phyloP scores from a whole-genome alignment of 768 basidiomycete genomes.

The Roridomyces roridus region DNA sequence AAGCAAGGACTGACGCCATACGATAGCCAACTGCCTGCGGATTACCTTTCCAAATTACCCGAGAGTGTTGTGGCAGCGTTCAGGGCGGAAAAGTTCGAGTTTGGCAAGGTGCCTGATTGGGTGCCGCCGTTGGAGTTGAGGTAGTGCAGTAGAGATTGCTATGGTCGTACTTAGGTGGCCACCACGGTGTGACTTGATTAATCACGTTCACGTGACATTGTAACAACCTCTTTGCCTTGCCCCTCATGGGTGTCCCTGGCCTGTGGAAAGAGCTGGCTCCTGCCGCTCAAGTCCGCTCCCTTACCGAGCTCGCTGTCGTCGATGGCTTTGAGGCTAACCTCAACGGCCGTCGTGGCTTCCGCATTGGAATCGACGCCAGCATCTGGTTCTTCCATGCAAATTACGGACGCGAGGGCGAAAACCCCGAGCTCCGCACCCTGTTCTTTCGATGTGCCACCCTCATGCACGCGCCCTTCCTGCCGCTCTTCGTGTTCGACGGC shows the following conservation, averaged over 20 bases:
- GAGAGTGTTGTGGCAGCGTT: conserved; percentile 59
- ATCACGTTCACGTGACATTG: too few species aligned
- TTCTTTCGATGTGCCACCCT: conserved; percentile 88
- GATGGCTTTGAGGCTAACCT: conserved; percentile 79
- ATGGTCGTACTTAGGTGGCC: too few species aligned
- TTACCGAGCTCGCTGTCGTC: conserved; percentile 75
- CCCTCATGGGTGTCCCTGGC: conserved; percentile 22
- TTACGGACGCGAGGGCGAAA: conserved; percentile 80
- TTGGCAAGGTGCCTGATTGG: conserved; percentile 76
- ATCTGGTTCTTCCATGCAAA: conserved; percentile 87
- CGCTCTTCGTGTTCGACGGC: conserved; percentile 93
- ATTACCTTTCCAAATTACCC: conserved; percentile 65
- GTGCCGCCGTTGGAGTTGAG: conserved; percentile 51
- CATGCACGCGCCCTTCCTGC: conserved; percentile 79
- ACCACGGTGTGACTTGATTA: too few species aligned
- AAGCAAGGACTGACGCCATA: conserved; percentile 61
- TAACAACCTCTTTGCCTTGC: too few species aligned
- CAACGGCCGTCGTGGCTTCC: conserved; percentile 70
- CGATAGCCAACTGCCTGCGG: conserved; percentile 58
- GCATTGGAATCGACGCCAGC: conserved; percentile 86
- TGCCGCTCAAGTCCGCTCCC: conserved; percentile 71
- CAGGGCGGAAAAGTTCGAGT: conserved; percentile 61
- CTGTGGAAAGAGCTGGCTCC: conserved; percentile 42
- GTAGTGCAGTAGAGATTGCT: conserved; percentile 6
- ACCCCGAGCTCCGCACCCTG: conserved; percentile 82